A percentile compares a stretch with the other conserved stretches of the same genome.
phyloP scores from a whole-genome alignment of 441 rosid genomes.

The Gossypium laxum region DNA sequence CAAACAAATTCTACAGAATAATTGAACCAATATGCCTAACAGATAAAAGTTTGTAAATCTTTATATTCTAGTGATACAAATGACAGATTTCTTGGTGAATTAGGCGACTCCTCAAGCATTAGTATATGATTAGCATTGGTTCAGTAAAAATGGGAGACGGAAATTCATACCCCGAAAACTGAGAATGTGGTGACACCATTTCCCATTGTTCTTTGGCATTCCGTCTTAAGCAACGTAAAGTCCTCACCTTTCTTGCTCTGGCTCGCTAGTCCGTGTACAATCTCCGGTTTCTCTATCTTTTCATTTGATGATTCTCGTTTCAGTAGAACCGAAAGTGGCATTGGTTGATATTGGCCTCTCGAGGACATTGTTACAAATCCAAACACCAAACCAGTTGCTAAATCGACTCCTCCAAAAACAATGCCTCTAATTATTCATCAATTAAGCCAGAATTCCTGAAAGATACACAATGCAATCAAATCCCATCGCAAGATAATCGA shows the following conservation, averaged over 20 bases:
- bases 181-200: slow-evolving; percentile 76
- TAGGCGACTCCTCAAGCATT: background rate
- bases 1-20: background rate
- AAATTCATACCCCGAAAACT: slow-evolving; percentile 60
- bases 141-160: background rate
- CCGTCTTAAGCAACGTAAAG: slow-evolving; percentile 63
- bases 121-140: background rate
- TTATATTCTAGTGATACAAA: background rate
- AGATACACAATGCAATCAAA: slow-evolving; percentile 9
- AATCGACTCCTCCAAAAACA: background rate
- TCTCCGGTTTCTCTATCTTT: slow-evolving; percentile 68
- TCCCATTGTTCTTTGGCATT: slow-evolving; percentile 66
- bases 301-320: slow-evolving; percentile 79
- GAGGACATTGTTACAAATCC: slow-evolving; percentile 31
- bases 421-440: slow-evolving; percentile 19
- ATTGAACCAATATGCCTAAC: background rate
- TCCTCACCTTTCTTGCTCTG: slow-evolving; percentile 99
- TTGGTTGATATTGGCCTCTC: slow-evolving; percentile 64
- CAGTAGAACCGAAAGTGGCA: slow-evolving; percentile 71
- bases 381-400: background rate
- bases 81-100: background rate
- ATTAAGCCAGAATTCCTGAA: slow-evolving; percentile 4
- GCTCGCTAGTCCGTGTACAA: slow-evolving; percentile 59
- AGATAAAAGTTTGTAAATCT: background rate
- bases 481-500: background rate